Conservation (phyloP, 305 asterid genomes). For the Fraxinus platypoda region DNA sequence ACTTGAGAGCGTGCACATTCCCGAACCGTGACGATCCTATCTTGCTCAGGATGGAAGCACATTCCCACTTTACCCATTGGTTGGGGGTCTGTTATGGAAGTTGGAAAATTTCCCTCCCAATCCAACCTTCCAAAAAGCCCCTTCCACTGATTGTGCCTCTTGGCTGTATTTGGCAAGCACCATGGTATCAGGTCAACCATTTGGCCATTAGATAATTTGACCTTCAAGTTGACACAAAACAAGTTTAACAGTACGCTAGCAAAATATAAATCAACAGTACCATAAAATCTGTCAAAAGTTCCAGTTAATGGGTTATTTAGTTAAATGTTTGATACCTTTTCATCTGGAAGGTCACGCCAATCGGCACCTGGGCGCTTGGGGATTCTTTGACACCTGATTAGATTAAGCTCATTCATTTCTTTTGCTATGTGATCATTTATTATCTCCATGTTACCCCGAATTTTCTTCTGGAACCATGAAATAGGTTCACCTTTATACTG, state of each 20-base stretch:
- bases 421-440: conserved; percentile 50
- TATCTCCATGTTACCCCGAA: conserved; percentile 32
- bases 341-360: conserved; percentile 57
- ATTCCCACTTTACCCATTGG: conserved; percentile 64
- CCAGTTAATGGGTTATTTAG: neutral
- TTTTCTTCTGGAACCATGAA: conserved; percentile 52
- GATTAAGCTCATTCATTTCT: conserved; percentile 55
- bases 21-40: conserved; percentile 67
- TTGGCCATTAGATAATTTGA: conserved; percentile 44
- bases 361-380: conserved; percentile 52
- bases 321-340: conserved; percentile 35
- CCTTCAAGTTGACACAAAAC: conserved; percentile 26
- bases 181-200: conserved; percentile 54
- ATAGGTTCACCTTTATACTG: conserved; percentile 46
- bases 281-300: neutral
- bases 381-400: conserved; percentile 46
- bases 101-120: conserved; percentile 58
- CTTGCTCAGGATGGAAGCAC: conserved; percentile 56
- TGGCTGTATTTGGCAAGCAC: conserved; percentile 55
- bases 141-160: conserved; percentile 65
- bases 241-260: neutral
- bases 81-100: conserved; percentile 52
- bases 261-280: neutral
- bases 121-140: conserved; percentile 56
- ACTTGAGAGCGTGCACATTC: conserved; percentile 86